Evolutionary conservation across 2,329 filamentous ascomycete species (phyloP), one percentile per base, ranked within the genome.

Genomic region (Xylaria sp.): DNA sequence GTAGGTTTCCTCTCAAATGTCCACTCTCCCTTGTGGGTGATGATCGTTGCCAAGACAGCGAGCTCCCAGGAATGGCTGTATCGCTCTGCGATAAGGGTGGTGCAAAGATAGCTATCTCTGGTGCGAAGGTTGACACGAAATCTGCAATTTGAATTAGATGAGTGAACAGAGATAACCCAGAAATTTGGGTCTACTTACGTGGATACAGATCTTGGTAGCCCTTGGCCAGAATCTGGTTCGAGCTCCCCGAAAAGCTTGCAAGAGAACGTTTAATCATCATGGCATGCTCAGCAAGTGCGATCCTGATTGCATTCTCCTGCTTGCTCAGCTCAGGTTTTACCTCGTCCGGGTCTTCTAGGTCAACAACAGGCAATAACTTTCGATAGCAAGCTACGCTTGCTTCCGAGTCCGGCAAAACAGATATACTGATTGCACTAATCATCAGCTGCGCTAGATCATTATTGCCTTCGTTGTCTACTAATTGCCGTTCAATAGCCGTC

Each of bases 231-330:
- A 79, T 83, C 75, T 81, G 86, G 76, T 85, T 87, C 40, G 77
- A 84, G 79, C 83, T 87, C 75, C 85, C 87, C 61, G 84, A 83
- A 75, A 92, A 92, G 69, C 88, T 83, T 3, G 82, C 82, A 66
- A 98, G 78, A 71, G 92, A 94, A 67, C 92, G 88, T 79, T 94
- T 93, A 70, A 98, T 88, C 76, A 92, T 89, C 63, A 96, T 85
- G 2, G 92, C 92, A 76, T 98, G 94, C 72, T 98, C 95, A 43
- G 96, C 85, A 31, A 98, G 83, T 0, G 92, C 91, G 75, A 94
- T 91, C 72, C 90, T 90, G 67, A 98, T 87, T 1, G 93, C 92
- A 51, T 86, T 92, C 67, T 96, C 89, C 70, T 93, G 83, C 0
- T 85, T 80, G 21, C 80, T 78, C 3, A 87, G 74, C 64, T 87